phyloP scores from a whole-genome alignment of 805 yeast genomes.

The Soucietia sequanensis region DNA sequence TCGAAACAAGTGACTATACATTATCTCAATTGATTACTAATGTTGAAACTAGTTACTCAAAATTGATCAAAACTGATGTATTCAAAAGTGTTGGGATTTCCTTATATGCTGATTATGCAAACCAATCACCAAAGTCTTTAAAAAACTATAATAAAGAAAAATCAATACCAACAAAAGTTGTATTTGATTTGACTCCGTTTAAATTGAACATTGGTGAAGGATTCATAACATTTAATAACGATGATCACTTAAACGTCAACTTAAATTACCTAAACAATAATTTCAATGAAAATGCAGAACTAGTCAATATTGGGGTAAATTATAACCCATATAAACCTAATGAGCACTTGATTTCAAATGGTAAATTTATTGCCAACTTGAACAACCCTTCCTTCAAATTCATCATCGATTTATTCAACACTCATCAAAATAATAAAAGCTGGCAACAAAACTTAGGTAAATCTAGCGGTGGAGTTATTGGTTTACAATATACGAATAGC shows the following conservation, averaged over 20 bases:
- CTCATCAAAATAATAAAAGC: slow-evolving; percentile 45
- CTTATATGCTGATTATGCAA: slow-evolving; percentile 39
- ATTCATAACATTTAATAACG: slow-evolving; percentile 34
- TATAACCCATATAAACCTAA: slow-evolving; percentile 52
- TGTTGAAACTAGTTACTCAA: slow-evolving; percentile 30
- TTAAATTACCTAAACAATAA: slow-evolving; percentile 42
- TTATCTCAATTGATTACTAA: slow-evolving; percentile 38
- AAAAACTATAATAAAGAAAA: slow-evolving; percentile 34
- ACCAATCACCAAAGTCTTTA: slow-evolving; percentile 19
- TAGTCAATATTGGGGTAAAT: slow-evolving; percentile 49
- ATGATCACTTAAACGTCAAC: slow-evolving; percentile 35
- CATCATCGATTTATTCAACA: slow-evolving; percentile 28
- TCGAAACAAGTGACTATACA: slow-evolving; percentile 41
- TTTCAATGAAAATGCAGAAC: slow-evolving; percentile 49
- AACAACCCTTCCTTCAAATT: slow-evolving; percentile 46
- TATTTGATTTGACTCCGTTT: slow-evolving; percentile 40
- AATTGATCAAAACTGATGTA: slow-evolving; percentile 43
- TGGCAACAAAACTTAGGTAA: slow-evolving; percentile 58
- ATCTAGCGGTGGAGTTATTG: slow-evolving; percentile 49
- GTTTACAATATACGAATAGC: slow-evolving; percentile 37
- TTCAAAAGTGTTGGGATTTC: slow-evolving; percentile 40
- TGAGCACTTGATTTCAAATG: slow-evolving; percentile 46
- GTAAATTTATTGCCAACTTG: slow-evolving; percentile 43
- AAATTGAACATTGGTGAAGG: slow-evolving; percentile 32
- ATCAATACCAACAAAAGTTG: slow-evolving; percentile 46